phyloP scores from a whole-genome alignment of 805 yeast species.

The Yamadazyma sp. region DNA sequence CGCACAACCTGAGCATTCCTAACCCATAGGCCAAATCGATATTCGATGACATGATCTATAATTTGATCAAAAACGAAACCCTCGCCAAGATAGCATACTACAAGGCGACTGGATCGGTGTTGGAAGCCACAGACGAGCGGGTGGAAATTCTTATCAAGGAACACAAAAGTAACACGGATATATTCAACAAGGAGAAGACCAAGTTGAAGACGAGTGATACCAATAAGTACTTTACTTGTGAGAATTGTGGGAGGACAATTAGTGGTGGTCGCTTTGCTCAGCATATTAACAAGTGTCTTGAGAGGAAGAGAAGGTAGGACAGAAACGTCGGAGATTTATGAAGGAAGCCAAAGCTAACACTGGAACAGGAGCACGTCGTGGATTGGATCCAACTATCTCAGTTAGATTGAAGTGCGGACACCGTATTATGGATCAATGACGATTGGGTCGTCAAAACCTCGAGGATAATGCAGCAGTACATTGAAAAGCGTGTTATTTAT shows the following conservation, averaged over 20 bases:
- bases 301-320: constrained; percentile 54
- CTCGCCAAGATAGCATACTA: constrained; percentile 25
- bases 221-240: constrained; percentile 68
- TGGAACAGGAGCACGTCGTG: too few relatives aligned
- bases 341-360: too few relatives aligned
- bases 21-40: constrained; percentile 42
- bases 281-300: constrained; percentile 86
- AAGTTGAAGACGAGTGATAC: constrained; percentile 46
- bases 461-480: too few relatives aligned
- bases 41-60: constrained; percentile 32
- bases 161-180: constrained; percentile 33
- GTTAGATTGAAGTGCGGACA: too few relatives aligned
- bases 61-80: constrained; percentile 33
- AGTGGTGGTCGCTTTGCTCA: constrained; percentile 93
- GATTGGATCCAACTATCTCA: too few relatives aligned
- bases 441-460: too few relatives aligned
- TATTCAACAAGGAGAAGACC: constrained; percentile 50
- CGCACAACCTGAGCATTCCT: too few relatives aligned
- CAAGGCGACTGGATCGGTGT: constrained; percentile 20
- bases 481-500: too few relatives aligned
- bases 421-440: too few relatives aligned
- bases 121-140: constrained; percentile 11
- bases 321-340: too few relatives aligned
- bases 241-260: constrained; percentile 79
- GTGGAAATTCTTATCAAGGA: constrained; percentile 16